Conservation (phyloP, 208 protist genomes). For the Trypanosoma scelopori region DNA sequence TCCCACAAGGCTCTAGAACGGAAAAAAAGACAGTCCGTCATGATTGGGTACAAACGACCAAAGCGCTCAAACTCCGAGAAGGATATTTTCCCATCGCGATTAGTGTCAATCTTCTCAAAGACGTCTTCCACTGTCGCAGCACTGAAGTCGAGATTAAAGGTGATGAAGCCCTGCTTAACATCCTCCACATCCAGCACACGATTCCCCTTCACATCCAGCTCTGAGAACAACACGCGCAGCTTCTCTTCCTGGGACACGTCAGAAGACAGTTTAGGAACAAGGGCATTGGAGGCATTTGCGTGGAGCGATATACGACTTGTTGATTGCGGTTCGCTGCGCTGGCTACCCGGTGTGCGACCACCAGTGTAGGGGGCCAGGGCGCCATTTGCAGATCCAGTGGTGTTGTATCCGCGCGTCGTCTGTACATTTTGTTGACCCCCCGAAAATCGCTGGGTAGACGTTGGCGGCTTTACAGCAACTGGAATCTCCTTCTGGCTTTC, state of each 20-base stretch:
- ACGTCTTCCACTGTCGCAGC: constrained; percentile 87
- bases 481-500: constrained; percentile 89
- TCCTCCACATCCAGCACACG: constrained; percentile 81
- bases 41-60: constrained; percentile 85
- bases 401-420: constrained; percentile 8
- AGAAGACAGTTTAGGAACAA: constrained; percentile 45
- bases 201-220: constrained; percentile 82
- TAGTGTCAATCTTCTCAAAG: constrained; percentile 85
- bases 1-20: constrained; percentile 92
- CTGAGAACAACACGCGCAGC: constrained; percentile 82
- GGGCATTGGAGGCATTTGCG: constrained; percentile 41
- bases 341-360: constrained; percentile 35
- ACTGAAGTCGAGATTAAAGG: constrained; percentile 83
- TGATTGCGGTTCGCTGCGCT: constrained; percentile 30
- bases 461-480: constrained; percentile 69
- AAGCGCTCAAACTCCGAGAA: constrained; percentile 92
- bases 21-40: constrained; percentile 91
- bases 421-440: constrained; percentile 19
- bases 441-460: constrained; percentile 13
- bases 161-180: constrained; percentile 81
- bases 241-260: constrained; percentile 87
- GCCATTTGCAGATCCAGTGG: constrained; percentile 12
- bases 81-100: constrained; percentile 80
- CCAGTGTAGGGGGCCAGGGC: constrained; percentile 70
- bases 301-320: constrained; percentile 37